Base-by-base conservation (phyloP, 2,329 filamentous ascomycete species). In the Penicillium sp. region DNA sequence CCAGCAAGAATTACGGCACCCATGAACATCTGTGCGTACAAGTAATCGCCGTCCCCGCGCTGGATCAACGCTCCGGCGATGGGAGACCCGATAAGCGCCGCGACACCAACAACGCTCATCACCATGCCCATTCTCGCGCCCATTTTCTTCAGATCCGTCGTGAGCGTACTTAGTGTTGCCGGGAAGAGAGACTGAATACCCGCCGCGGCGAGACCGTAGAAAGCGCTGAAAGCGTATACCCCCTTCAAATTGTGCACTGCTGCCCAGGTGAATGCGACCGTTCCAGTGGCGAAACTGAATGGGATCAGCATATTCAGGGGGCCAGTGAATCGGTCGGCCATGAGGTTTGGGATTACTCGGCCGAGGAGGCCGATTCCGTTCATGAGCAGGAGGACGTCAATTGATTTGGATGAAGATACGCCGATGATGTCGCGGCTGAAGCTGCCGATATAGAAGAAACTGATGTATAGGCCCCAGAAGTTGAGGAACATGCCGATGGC, bases 141-240 rank as follows among this genome's bases (percentile, higher is more conserved):
- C 5, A 77, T 76, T 71, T 84, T 86, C 63, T 80, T 80, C 61
- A 85, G 61, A 68, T 87, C 83, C 0, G 78, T 79, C 0, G 83
- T 85, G 61, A 87, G 75, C 47, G 83, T 84, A 54, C 82, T 84
- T 47, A 90, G 69, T 0, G 84, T 85, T 0, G 88, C 86, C 0
- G 90, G 89, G 67, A 91, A 91, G 11, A 92, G 71, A 7, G 84
- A 83, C 74, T 91, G 89, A 51, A 91, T 85, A 0, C 82, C 87
- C 0, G 87, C 88, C 0, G 83, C 86, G 2, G 83, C 83, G 52
- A 91, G 79, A 1, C 90, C 90, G 69, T 90, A 91, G 60, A 89
- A 80, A 0, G 82, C 77, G 0, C 85, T 78, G 82, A 90, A 92
- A 1, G 79, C 81, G 69, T 90, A 91, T 30, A 91, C 76, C 0